Conservation (phyloP, 1,139 yeast genomes). For the Yarrowia galli region DNA sequence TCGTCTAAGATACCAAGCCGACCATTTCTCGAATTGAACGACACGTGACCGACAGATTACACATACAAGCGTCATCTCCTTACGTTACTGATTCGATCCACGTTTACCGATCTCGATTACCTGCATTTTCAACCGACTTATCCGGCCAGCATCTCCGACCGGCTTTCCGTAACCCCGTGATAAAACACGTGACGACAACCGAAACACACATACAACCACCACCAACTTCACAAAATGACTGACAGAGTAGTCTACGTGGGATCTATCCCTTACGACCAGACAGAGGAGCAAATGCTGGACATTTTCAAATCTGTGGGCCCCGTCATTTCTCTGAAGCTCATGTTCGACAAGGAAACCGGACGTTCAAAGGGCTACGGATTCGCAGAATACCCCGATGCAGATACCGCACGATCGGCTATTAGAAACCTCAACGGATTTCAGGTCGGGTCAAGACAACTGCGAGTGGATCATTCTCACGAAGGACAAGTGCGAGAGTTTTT, state of each 20-base stretch:
- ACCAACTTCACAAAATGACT: conserved; percentile 44
- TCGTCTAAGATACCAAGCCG: neutral
- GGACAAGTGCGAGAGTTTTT: conserved; percentile 35
- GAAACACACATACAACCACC: neutral
- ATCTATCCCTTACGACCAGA: conserved; percentile 74
- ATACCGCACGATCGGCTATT: conserved; percentile 91
- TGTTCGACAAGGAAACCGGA: conserved; percentile 89
- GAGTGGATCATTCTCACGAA: conserved; percentile 70
- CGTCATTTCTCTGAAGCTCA: conserved; percentile 72
- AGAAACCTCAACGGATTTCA: conserved; percentile 82
- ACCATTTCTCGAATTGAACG: neutral
- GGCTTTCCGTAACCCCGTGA: neutral
- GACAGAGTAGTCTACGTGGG: conserved; percentile 64
- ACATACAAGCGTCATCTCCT: neutral
- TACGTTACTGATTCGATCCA: neutral
- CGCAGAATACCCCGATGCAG: conserved; percentile 73
- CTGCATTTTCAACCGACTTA: conserved; percentile 13
- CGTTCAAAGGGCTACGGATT: conserved; percentile 91
- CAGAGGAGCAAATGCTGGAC: conserved; percentile 88
- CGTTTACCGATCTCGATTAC: conserved; percentile 1
- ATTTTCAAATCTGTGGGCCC: conserved; percentile 88
- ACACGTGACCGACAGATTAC: neutral
- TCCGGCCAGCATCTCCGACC: neutral
- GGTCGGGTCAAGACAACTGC: conserved; percentile 73
- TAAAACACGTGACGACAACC: neutral